phyloP scores from a whole-genome alignment of 768 basidiomycete genomes.

The Phaffia tasmanica region DNA sequence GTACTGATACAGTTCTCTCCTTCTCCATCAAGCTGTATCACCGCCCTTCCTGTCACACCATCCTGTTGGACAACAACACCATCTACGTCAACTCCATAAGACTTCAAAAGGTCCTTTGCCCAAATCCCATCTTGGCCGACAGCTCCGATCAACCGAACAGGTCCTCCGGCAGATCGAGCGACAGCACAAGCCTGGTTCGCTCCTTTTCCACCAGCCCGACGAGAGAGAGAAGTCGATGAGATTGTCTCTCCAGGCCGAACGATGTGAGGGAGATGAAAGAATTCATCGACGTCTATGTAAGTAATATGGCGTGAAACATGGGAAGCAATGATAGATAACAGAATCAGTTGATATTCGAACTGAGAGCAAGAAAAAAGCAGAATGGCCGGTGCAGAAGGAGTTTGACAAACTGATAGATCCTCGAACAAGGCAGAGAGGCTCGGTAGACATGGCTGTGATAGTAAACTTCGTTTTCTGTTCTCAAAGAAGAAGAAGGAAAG shows the following conservation, averaged over 20 bases:
- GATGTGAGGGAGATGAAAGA: conserved; percentile 34
- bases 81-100: conserved; percentile 33
- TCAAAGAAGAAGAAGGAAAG: not conserved
- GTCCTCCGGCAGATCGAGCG: conserved; percentile 27
- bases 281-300: conserved; percentile 37
- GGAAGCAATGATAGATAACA: not conserved
- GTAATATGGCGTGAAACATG: not conserved
- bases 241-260: conserved; percentile 40
- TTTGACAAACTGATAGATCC: conserved; percentile 23
- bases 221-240: conserved; percentile 35
- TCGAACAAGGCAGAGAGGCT: conserved; percentile 18
- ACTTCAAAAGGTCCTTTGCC: conserved; percentile 31
- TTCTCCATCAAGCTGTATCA: conserved; percentile 40
- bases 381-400: not conserved
- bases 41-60: conserved; percentile 40
- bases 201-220: conserved; percentile 41
- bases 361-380: not conserved
- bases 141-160: conserved; percentile 11
- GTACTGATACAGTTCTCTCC: conserved; percentile 43
- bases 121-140: conserved; percentile 28
- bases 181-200: conserved; percentile 42
- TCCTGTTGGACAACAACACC: conserved; percentile 30
- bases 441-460: not conserved
- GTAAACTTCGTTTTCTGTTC: not conserved
- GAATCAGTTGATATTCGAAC: no score